Conservation (phyloP, 1,139 yeast genomes). For the Magnusiomyces fungicola region DNA sequence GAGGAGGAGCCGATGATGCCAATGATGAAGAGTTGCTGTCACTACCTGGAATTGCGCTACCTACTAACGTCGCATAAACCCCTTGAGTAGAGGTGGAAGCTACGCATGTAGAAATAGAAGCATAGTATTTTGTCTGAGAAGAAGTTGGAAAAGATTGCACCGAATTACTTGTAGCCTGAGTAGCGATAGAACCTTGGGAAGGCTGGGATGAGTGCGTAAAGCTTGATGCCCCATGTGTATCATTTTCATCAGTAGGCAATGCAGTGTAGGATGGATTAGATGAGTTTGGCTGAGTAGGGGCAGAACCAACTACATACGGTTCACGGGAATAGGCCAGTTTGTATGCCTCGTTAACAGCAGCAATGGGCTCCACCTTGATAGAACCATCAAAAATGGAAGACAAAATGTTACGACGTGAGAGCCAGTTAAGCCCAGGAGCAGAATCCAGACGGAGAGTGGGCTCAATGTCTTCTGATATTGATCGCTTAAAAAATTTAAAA, state of each 20-base stretch:
- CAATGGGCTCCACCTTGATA: slow-evolving; percentile 78
- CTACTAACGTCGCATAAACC: slow-evolving; percentile 3
- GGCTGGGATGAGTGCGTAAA: neutral
- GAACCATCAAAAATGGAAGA: slow-evolving; percentile 68
- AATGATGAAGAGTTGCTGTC: neutral
- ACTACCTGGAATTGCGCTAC: neutral
- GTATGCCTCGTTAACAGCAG: slow-evolving; percentile 64
- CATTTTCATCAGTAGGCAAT: no score
- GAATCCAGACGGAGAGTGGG: slow-evolving; percentile 54
- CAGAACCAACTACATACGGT: no score
- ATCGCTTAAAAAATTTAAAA: slow-evolving; percentile 54
- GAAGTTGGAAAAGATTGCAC: no score
- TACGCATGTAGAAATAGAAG: neutral
- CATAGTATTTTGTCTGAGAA: no score
- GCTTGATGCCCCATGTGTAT: no score
- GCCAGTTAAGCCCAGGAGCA: slow-evolving; percentile 57
- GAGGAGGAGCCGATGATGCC: slow-evolving; percentile 41
- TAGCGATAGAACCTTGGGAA: neutral
- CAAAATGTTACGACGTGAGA: slow-evolving; percentile 53
- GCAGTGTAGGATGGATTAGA: neutral
- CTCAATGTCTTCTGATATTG: slow-evolving; percentile 74
- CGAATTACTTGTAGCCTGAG: neutral
- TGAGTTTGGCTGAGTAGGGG: neutral
- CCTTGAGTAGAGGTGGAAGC: neutral
- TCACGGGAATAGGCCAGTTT: slow-evolving; percentile 12